phyloP scores from a whole-genome alignment of 495 filamentous ascomycete species.

The Penicillium verhagenii region DNA sequence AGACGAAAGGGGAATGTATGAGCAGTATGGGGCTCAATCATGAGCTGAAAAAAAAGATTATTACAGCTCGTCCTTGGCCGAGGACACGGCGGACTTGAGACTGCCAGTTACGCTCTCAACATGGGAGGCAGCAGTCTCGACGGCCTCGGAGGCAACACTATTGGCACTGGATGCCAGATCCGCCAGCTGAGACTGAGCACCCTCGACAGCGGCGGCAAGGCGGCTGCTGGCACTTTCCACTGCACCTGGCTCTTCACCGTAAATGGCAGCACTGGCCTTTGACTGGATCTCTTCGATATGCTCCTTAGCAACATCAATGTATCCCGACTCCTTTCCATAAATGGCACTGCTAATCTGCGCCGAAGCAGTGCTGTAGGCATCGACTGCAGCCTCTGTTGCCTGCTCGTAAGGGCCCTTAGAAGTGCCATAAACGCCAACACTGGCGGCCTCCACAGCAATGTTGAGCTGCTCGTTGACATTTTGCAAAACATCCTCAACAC shows the following conservation, averaged over 20 bases:
- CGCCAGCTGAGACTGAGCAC: constrained; percentile 46
- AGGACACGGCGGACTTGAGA: constrained; percentile 27
- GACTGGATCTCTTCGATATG: constrained; percentile 50
- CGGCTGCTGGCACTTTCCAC: constrained; percentile 54
- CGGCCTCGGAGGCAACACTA: constrained; percentile 37
- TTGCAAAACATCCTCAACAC: constrained; percentile 58
- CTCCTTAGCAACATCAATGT: constrained; percentile 46
- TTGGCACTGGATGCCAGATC: constrained; percentile 41
- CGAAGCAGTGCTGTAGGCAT: constrained; percentile 48
- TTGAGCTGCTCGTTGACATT: constrained; percentile 56
- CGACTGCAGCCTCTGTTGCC: constrained; percentile 50
- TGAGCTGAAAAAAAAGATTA: background rate
- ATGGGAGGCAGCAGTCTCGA: constrained; percentile 45
- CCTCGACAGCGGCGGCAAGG: constrained; percentile 46
- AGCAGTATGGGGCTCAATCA: constrained; percentile 13
- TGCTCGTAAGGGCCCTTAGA: constrained; percentile 53
- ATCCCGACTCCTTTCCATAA: constrained; percentile 52
- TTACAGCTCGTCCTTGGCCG: constrained; percentile 59
- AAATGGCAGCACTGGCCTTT: constrained; percentile 56
- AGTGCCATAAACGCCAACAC: constrained; percentile 58
- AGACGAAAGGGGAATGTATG: constrained; percentile 9
- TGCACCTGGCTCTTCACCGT: constrained; percentile 51
- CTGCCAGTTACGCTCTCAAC: constrained; percentile 41
- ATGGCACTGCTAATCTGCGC: constrained; percentile 53
- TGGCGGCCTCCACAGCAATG: constrained; percentile 59